Conservation (phyloP, 2,329 filamentous ascomycete genomes). For the Proliferodiscus dingleyae region DNA sequence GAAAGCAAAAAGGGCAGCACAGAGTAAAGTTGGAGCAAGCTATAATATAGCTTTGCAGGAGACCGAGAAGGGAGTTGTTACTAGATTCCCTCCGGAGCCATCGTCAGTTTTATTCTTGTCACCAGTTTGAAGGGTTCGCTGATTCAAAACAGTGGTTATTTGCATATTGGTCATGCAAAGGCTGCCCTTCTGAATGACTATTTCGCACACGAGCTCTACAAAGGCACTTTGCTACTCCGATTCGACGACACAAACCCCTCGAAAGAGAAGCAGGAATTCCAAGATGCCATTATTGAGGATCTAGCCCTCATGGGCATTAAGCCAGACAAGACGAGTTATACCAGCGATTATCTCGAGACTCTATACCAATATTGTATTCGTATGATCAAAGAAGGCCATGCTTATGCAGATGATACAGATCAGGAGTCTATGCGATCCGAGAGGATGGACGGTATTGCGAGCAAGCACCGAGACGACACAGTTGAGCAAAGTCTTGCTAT, state of each 20-base stretch:
- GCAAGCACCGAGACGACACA: slow-evolving; percentile 70
- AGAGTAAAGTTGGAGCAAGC: slow-evolving; percentile 73
- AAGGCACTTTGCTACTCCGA: slow-evolving; percentile 83
- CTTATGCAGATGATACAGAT: slow-evolving; percentile 91
- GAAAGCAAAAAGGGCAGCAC: slow-evolving; percentile 63
- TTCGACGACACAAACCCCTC: slow-evolving; percentile 97
- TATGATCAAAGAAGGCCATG: slow-evolving; percentile 80
- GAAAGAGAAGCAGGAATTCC: slow-evolving; percentile 95
- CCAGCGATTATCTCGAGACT: slow-evolving; percentile 91
- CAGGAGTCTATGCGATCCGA: slow-evolving; percentile 83
- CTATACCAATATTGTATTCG: slow-evolving; percentile 80
- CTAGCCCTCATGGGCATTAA: slow-evolving; percentile 86
- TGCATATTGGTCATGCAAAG: slow-evolving; percentile 95
- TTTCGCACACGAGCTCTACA: slow-evolving; percentile 90
- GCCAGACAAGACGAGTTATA: slow-evolving; percentile 81
- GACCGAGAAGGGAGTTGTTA: slow-evolving; percentile 83
- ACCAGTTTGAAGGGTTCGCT: slow-evolving; percentile 4
- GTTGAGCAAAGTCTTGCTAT: slow-evolving; percentile 80
- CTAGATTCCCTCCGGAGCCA: slow-evolving; percentile 89
- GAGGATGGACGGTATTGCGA: slow-evolving; percentile 78
- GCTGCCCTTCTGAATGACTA: slow-evolving; percentile 92
- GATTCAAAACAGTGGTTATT: slow-evolving; percentile 54
- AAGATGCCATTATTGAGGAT: slow-evolving; percentile 91
- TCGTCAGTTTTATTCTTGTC: slow-evolving; percentile 51
- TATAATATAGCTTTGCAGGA: slow-evolving; percentile 86